phyloP scores from a whole-genome alignment of 768 basidiomycete genomes.

The Hortiboletus campestris region DNA sequence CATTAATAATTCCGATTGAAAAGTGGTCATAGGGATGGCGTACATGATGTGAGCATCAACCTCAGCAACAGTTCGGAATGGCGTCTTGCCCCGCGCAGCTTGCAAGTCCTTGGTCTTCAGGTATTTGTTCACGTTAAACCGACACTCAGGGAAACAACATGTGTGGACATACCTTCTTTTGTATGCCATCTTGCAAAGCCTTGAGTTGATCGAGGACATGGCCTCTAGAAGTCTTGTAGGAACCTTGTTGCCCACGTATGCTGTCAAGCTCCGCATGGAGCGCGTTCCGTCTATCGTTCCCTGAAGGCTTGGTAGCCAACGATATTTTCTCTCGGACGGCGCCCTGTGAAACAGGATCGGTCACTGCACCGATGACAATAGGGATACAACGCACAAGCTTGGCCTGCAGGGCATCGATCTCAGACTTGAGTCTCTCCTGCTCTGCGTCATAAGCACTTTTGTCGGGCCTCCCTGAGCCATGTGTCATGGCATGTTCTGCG shows the following conservation, averaged over 20 bases:
- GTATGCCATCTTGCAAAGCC: conserved; percentile 68
- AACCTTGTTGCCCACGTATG: conserved; percentile 77
- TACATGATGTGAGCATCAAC: conserved; percentile 87
- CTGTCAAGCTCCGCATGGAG: conserved; percentile 80
- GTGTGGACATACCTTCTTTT: conserved; percentile 65
- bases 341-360: conserved; percentile 41
- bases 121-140: conserved; percentile 1
- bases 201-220: conserved; percentile 82
- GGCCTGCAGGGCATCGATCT: conserved; percentile 79
- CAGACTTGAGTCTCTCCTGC: conserved; percentile 75
- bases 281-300: conserved; percentile 66
- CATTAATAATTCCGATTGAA: conserved; percentile 1
- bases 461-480: conserved; percentile 68
- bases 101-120: conserved; percentile 83
- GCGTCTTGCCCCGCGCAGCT: conserved; percentile 69
- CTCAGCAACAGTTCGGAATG: conserved; percentile 80
- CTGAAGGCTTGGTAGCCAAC: conserved; percentile 55
- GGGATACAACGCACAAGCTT: conserved; percentile 64
- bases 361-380: background rate
- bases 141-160: background rate
- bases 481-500: conserved; percentile 15
- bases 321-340: conserved; percentile 75
- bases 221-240: conserved; percentile 63
- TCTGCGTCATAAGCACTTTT: conserved; percentile 81
- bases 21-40: conserved; percentile 23